phyloP scores from a whole-genome alignment of 306 rosid genomes.

The Parietaria judaica region DNA sequence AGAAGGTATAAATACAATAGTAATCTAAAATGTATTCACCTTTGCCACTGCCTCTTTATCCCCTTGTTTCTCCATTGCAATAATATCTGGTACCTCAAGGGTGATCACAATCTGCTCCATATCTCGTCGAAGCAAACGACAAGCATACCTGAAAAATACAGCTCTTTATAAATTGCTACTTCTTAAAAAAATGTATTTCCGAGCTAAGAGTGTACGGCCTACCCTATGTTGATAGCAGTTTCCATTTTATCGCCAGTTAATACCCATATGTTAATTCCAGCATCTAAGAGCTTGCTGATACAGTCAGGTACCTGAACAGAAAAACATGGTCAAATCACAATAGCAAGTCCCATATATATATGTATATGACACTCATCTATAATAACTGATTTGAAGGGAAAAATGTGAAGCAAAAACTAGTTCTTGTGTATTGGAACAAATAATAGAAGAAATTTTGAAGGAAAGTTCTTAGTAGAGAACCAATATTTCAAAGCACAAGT shows the following conservation, averaged over 20 bases:
- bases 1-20: constrained; percentile 1
- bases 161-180: constrained; percentile 13
- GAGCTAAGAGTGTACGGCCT: constrained; percentile 13
- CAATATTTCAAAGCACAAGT: too few species aligned
- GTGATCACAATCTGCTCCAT: constrained; percentile 66
- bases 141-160: constrained; percentile 57
- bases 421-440: too few species aligned
- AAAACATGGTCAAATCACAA: constrained; percentile 7
- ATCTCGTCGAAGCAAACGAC: constrained; percentile 72
- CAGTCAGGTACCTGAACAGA: constrained; percentile 78
- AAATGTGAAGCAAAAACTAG: too few species aligned
- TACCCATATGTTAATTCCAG: constrained; percentile 89
- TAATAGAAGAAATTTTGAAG: too few species aligned
- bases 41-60: constrained; percentile 40
- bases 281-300: constrained; percentile 53
- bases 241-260: constrained; percentile 96
- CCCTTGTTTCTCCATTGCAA: constrained; percentile 53
- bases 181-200: constrained; percentile 13
- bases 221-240: constrained; percentile 89
- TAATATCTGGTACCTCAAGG: constrained; percentile 61
- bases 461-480: too few species aligned
- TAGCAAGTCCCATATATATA: background rate
- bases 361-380: too few species aligned
- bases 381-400: too few species aligned
- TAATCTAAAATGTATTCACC: constrained; percentile 33